phyloP scores from a whole-genome alignment of 352 stramenopile species.

The Pythium scleroteichum region DNA sequence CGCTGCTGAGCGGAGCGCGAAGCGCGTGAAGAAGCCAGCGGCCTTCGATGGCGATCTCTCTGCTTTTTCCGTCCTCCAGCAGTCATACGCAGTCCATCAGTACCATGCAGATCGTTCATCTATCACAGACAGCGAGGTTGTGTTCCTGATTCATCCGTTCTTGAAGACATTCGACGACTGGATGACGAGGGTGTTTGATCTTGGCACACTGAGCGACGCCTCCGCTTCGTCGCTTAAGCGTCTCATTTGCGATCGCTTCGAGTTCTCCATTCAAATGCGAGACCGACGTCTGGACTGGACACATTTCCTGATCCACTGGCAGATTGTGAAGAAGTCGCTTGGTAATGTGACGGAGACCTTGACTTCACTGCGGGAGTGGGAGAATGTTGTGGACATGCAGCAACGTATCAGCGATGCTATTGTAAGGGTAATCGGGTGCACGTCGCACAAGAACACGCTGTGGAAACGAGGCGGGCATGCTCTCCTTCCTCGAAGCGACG shows the following conservation, averaged over 20 bases:
- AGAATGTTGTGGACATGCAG: constrained; percentile 62
- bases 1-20: constrained; percentile 15
- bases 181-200: constrained; percentile 11
- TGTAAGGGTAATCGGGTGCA: constrained; percentile 64
- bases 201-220: constrained; percentile 22
- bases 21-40: constrained; percentile 28
- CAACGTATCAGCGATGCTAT: constrained; percentile 77
- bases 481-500: constrained; percentile 55
- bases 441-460: constrained; percentile 76
- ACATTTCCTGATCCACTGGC: constrained; percentile 84
- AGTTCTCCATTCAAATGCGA: constrained; percentile 79
- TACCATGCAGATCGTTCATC: constrained; percentile 72
- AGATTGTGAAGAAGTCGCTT: constrained; percentile 73
- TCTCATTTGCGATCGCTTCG: constrained; percentile 60
- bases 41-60: constrained; percentile 39
- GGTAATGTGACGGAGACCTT: constrained; percentile 8
- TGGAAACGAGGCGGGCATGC: constrained; percentile 93
- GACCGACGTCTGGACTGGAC: constrained; percentile 64
- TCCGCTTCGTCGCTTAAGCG: constrained; percentile 37
- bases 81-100: constrained; percentile 81
- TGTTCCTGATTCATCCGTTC: constrained; percentile 73
- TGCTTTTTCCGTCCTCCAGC: constrained; percentile 67
- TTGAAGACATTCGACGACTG: constrained; percentile 55
- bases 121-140: constrained; percentile 65
- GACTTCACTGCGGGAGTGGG: constrained; percentile 31